These are phyloP conservation scores for Aspergillus ellipticus DNA, from an alignment of 495 filamentous ascomycete species.

Conservation along the genomic window DNA sequence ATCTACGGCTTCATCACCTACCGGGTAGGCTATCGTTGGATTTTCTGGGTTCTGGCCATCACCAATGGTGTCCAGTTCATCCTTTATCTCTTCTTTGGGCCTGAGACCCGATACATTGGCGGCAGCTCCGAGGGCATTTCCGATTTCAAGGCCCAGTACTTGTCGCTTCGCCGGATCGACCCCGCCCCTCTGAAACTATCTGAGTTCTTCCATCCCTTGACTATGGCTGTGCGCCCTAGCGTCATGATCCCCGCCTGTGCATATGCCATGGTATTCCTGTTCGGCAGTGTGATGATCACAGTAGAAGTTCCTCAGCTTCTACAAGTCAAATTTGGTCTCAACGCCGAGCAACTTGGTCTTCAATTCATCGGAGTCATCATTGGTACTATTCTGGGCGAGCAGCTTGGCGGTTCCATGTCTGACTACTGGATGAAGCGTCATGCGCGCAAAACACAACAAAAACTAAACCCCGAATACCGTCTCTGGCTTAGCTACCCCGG, in stretches of 20 bases:
- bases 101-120: conserved; percentile 51
- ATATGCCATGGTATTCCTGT: conserved; percentile 53
- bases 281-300: conserved; percentile 43
- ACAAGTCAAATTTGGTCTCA: conserved; percentile 46
- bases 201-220: conserved; percentile 49
- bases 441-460: conserved; percentile 20
- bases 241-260: conserved; percentile 48
- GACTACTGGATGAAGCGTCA: conserved; percentile 48
- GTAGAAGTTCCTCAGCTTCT: conserved; percentile 54
- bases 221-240: conserved; percentile 30
- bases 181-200: conserved; percentile 36
- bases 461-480: conserved; percentile 41
- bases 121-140: conserved; percentile 21
- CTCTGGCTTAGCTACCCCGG: conserved; percentile 55
- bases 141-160: conserved; percentile 35
- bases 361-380: conserved; percentile 54
- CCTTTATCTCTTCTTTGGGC: conserved; percentile 49
- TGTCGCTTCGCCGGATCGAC: conserved; percentile 46
- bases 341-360: conserved; percentile 50
- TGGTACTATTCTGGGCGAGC: conserved; percentile 53
- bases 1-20: conserved; percentile 46
- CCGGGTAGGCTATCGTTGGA: conserved; percentile 41
- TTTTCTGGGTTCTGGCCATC: conserved; percentile 45
- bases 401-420: conserved; percentile 48
- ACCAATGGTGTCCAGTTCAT: conserved; percentile 53